Base-by-base conservation (phyloP, 225 moss, liverwort and hornwort species). In the Pseudoscleropodium purum region DNA sequence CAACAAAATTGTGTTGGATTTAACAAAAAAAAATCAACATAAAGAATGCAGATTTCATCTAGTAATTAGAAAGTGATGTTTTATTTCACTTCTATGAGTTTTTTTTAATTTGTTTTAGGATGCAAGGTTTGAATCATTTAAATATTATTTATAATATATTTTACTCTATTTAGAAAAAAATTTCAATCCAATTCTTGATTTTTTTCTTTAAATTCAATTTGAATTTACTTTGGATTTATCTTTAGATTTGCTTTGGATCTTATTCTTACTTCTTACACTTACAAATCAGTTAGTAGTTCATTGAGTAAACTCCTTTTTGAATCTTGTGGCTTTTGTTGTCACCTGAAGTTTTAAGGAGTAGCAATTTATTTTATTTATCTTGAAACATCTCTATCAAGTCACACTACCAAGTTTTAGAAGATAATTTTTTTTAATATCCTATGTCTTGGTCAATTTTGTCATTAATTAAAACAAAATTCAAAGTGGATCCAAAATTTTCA, bases 361-460 rank as follows among this genome's bases (percentile, higher is more conserved):
- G 25, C 15, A 24, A 24, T 4, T 13, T 7, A 13, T 24, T 73
- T 9, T 15, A 27, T n/a, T 23, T 23, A 13, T n/a, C 24, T n/a
- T 69, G 13, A 69, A 69, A 69, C n/a, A n/a, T 69, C n/a, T 70
- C n/a, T 13, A 24, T 69, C 23, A n/a, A 2, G 6, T 68, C 1
- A 12, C 4, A 12, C 4, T 41, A 24, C 0, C 11, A 69, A 39
- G 13, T 69, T 69, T n/a, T 7, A 69, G 24, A 69, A 39, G 24
- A 39, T 69, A n/a, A 69, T 0, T 69, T 69, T 7, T 25, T 70
- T 14, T 1, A 73, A 16, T 41, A 15, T 4, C 4, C 21, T 11
- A 68, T 3, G 0, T 20, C 0, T 7, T 1, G 4, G n/a, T 23
- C 7, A 20, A 19, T 13, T 69, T 69, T n/a, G 6, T 24, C n/a